Percentiles rank a stretch among this genome's conserved stretches.
Conservation (phyloP, 305 asterid species). For the Fraxinus dipetala region DNA sequence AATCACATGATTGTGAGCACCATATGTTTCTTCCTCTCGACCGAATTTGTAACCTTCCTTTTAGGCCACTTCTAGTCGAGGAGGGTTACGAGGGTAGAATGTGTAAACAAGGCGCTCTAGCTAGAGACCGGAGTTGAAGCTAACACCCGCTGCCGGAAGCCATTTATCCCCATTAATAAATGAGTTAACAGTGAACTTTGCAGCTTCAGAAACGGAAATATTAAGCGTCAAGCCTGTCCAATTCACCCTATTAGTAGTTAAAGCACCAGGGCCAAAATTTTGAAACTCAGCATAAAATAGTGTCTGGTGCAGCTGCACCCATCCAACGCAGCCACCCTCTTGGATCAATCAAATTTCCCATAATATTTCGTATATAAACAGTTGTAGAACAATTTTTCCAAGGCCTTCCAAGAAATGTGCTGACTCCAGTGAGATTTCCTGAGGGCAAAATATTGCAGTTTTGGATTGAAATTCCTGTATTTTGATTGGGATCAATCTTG, state of each 20-base stretch:
- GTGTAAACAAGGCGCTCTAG: background rate
- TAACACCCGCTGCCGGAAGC: slow-evolving; percentile 24
- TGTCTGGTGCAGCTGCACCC: slow-evolving; percentile 22
- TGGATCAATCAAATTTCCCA: slow-evolving; percentile 22
- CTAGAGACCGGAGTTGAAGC: slow-evolving; percentile 24
- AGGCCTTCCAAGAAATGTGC: slow-evolving; percentile 35
- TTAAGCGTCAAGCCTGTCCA: slow-evolving; percentile 32
- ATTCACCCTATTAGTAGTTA: slow-evolving; percentile 19
- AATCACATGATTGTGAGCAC: background rate
- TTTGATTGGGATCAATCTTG: slow-evolving; percentile 20
- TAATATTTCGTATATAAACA: background rate
- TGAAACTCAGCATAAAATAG: slow-evolving; percentile 35
- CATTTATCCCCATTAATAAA: slow-evolving; percentile 35
- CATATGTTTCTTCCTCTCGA: background rate
- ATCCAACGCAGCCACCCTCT: slow-evolving; percentile 36
- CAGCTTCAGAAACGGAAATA: slow-evolving; percentile 12
- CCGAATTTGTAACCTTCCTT: background rate
- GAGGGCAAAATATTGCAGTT: slow-evolving; percentile 25
- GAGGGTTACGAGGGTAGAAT: background rate
- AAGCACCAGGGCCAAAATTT: slow-evolving; percentile 32
- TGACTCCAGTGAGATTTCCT: slow-evolving; percentile 21
- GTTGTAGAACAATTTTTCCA: slow-evolving; percentile 41
- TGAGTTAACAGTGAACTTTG: slow-evolving; percentile 23
- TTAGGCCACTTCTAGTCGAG: background rate
- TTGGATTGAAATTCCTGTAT: slow-evolving; percentile 30